A percentile compares a stretch with the other conserved stretches of the same genome.
These are phyloP conservation scores for Suillus discolor DNA, from an alignment of 768 basidiomycete genomes.

Conservation along the genomic window DNA sequence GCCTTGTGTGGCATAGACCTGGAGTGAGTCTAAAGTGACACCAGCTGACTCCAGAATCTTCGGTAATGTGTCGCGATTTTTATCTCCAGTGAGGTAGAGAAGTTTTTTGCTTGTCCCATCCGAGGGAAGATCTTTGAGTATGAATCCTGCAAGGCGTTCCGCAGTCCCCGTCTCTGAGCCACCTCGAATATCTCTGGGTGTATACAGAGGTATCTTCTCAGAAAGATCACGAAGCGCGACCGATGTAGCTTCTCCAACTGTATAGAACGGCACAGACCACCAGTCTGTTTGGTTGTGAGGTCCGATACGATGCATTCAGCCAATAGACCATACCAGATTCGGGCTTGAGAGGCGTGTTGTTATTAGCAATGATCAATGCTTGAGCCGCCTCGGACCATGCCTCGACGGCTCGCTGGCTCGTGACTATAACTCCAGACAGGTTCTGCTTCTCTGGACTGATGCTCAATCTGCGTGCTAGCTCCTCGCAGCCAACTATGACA, in stretches of 20 bases:
- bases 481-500: slow-evolving; percentile 47
- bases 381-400: slow-evolving; percentile 59
- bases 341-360: slow-evolving; percentile 1
- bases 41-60: slow-evolving; percentile 47
- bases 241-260: slow-evolving; percentile 71
- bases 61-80: slow-evolving; percentile 72
- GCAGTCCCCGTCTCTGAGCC: slow-evolving; percentile 60
- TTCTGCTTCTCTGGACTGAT: slow-evolving; percentile 35
- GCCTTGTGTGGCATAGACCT: slow-evolving; percentile 73
- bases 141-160: slow-evolving; percentile 67
- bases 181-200: slow-evolving; percentile 43
- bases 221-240: slow-evolving; percentile 42
- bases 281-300: slow-evolving; percentile 42
- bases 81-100: slow-evolving; percentile 85
- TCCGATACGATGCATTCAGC: background rate
- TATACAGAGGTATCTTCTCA: slow-evolving; percentile 39
- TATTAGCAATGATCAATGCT: slow-evolving; percentile 15
- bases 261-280: slow-evolving; percentile 71
- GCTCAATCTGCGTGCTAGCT: slow-evolving; percentile 45
- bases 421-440: slow-evolving; percentile 69
- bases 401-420: slow-evolving; percentile 77
- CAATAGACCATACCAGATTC: slow-evolving; percentile 16
- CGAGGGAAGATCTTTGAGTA: slow-evolving; percentile 42
- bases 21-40: slow-evolving; percentile 49
- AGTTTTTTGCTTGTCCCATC: slow-evolving; percentile 31